Base-by-base conservation (phyloP, 495 filamentous ascomycete species). In the Hypomontagnella submonticulosa region DNA sequence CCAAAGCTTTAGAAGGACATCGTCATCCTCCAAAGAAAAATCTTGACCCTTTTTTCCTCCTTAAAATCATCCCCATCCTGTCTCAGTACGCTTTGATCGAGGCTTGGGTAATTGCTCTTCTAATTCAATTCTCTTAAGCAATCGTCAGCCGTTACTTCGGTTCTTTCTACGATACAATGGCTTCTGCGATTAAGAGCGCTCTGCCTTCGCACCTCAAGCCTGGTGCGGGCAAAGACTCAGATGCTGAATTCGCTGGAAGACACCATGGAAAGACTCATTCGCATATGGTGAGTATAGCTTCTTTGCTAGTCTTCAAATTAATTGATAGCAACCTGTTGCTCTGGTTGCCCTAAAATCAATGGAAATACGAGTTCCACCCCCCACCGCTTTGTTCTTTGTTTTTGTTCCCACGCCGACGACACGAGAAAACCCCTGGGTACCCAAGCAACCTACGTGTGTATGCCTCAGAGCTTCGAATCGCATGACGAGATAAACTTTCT, bases 251-350 rank as follows among this genome's bases (percentile, higher is more conserved):
- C 44, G 73, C 79, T 73, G 81, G 85, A 68, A 91, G 91, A 79
- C 93, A 96, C 74, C 93, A 97, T 78, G 93, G 92, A 70, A 97
- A 97, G 86, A 89, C 92, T 53, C 91, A 93, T 74, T 96, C 92
- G 34, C 93, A 97, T 78, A 91, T 97, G 90, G 93, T 96, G 80
- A 88, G 93, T 92, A 16, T 23, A 16, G n/a, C 30, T 15, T 47
- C 18, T 11, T 55, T 61, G 10, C 47, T 66, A 56, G 11, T 15
- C n/a, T 51, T 37, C 47, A 49, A 30, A 32, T 57, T 34, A 36
- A 27, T 47, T 42, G 40, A 41, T 48, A 20, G 32, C 20, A 44
- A 16, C 15, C 41, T 40, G 56, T 46, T 19, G 57, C 44, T 36
- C 50, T 37, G 44, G 42, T 58, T 18, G 30, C 50, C 52, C 9